These are phyloP conservation scores for Cladobotryum protrusum DNA, from an alignment of 2,329 filamentous ascomycete genomes.

Conservation along the genomic window DNA sequence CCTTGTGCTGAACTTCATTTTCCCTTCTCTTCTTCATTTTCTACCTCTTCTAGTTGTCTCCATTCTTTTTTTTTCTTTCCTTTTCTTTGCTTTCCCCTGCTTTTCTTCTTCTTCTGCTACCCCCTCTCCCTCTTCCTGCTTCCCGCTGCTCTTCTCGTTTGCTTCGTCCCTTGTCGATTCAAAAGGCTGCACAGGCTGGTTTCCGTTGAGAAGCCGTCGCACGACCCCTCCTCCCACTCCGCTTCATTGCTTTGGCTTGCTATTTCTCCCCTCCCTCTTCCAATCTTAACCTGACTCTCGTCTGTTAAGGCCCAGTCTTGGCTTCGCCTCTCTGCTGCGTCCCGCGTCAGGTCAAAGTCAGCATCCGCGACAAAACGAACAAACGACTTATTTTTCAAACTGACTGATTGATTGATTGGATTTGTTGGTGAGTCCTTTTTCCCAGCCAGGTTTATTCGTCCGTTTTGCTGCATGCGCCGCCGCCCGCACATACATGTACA, in stretches of 20 bases:
- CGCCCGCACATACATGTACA: too few species aligned
- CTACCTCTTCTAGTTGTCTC: background rate
- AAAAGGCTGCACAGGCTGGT: background rate
- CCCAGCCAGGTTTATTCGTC: too few species aligned
- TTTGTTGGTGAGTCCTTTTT: too few species aligned
- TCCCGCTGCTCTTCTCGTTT: too few species aligned
- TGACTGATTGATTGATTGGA: too few species aligned
- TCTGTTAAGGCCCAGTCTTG: constrained; percentile 1
- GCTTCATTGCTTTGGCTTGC: background rate
- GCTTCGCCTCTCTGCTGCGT: constrained; percentile 2
- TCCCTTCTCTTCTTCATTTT: constrained; percentile 8
- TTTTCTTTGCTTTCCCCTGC: constrained; percentile 5
- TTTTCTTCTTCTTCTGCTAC: constrained; percentile 7
- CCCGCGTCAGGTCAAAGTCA: constrained; percentile 2
- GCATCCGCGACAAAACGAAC: background rate
- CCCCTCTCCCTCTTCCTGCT: constrained; percentile 6
- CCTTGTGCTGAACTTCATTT: background rate
- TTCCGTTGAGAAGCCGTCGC: constrained; percentile 1
- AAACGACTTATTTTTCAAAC: too few species aligned
- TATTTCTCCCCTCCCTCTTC: constrained; percentile 8
- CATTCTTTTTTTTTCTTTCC: background rate
- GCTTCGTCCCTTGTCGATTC: constrained; percentile 6
- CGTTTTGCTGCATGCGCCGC: too few species aligned
- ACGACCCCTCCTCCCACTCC: constrained; percentile 12
- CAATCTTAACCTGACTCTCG: background rate